These are phyloP conservation scores for Globisporangium yorkense DNA, from an alignment of 352 stramenopile species.

Conservation along the genomic window DNA sequence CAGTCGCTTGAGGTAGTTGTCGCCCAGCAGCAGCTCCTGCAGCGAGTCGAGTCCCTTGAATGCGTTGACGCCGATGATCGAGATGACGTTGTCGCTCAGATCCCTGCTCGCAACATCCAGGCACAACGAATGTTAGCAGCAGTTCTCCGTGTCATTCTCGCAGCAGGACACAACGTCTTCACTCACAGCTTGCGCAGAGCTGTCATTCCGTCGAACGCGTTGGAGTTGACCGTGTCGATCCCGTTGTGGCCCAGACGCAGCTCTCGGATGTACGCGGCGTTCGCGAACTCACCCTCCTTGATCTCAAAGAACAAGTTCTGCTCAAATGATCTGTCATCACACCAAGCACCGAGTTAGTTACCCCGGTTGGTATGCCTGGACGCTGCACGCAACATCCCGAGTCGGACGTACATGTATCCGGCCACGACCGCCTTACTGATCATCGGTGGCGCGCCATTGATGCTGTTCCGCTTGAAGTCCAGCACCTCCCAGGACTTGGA, in stretches of 20 bases:
- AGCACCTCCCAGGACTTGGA: constrained; percentile 49
- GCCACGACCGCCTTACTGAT: constrained; percentile 30
- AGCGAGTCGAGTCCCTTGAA: constrained; percentile 43
- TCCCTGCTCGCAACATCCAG: constrained; percentile 19
- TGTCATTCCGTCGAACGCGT: constrained; percentile 48
- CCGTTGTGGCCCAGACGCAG: constrained; percentile 44
- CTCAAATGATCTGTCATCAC: constrained; percentile 47
- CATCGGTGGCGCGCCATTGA: constrained; percentile 29
- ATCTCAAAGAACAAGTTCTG: constrained; percentile 59
- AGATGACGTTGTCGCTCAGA: constrained; percentile 70
- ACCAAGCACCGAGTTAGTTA: not conserved
- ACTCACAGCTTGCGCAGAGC: constrained; percentile 39
- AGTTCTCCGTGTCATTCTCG: too few species aligned
- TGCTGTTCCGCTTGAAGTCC: constrained; percentile 46
- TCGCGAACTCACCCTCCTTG: constrained; percentile 32
- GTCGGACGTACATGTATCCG: constrained; percentile 47
- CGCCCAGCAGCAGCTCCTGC: constrained; percentile 29
- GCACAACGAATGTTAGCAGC: not conserved
- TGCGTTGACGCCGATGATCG: constrained; percentile 38
- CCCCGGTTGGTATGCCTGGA: too few species aligned
- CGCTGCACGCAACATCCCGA: not conserved
- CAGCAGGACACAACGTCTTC: not conserved
- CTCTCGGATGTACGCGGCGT: constrained; percentile 36
- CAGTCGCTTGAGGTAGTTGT: constrained; percentile 45
- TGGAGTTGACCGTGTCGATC: constrained; percentile 56